phyloP scores from a whole-genome alignment of 2,329 filamentous ascomycete species.

The Clathrospora elynae region DNA sequence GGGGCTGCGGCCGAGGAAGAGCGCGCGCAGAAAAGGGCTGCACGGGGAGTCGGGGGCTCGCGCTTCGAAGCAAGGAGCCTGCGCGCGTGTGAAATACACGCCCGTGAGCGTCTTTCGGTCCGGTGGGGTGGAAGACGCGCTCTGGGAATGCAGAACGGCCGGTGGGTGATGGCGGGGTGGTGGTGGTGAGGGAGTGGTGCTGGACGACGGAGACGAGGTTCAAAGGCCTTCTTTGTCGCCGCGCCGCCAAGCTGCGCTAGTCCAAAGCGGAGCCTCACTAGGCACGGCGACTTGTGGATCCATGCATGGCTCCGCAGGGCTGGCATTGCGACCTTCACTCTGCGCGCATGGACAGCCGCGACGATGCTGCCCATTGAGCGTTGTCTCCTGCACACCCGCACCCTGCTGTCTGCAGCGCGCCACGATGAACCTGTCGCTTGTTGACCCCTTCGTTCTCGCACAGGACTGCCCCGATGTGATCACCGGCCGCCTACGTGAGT shows the following conservation, averaged over 20 bases:
- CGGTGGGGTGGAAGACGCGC: conserved; percentile 39
- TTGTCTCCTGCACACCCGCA: conserved; percentile 14
- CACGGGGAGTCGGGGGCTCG: conserved; percentile 36
- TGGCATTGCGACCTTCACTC: conserved; percentile 4
- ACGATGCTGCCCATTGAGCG: conserved; percentile 31
- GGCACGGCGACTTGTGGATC: not conserved
- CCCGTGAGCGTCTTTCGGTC: conserved; percentile 31
- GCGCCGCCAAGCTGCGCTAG: too few relatives aligned
- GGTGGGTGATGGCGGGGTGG: conserved; percentile 36
- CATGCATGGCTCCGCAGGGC: not conserved
- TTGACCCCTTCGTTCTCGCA: conserved; percentile 72
- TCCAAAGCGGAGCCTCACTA: conserved; percentile 17
- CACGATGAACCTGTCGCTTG: conserved; percentile 71
- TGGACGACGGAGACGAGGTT: conserved; percentile 19
- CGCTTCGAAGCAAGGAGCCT: conserved; percentile 27
- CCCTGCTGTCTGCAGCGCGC: conserved; percentile 15
- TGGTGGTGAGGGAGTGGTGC: conserved; percentile 33
- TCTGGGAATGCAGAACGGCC: conserved; percentile 42
- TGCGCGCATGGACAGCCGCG: conserved; percentile 22
- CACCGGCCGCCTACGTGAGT: conserved; percentile 79
- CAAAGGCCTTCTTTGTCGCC: too few relatives aligned
- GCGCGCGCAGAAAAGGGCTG: conserved; percentile 37
- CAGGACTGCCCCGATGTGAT: conserved; percentile 90
- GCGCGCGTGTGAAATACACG: conserved; percentile 36
- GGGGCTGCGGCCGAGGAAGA: conserved; percentile 38